Base-by-base conservation (phyloP, 352 stramenopile species). In the Globisporangium acanthophoron region DNA sequence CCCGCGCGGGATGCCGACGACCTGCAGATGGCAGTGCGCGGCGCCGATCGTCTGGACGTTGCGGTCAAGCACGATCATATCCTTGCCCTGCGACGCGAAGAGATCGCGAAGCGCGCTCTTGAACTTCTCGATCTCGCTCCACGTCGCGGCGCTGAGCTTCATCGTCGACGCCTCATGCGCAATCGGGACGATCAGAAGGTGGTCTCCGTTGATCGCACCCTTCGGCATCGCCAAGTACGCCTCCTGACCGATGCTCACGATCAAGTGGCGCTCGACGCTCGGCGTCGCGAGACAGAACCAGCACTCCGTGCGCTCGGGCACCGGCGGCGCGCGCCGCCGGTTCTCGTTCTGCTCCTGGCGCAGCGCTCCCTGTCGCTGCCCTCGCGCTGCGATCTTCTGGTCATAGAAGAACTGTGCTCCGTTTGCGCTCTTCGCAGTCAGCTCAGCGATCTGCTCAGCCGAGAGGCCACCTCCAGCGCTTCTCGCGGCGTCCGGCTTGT, bases 251-350 rank as follows among this genome's bases (percentile, higher is more conserved):
- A 93, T 93, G 54, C 79, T 89, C 39, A 90, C 81, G 54, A 93
- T 90, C 61, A 93, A 70, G 55, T 93, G 84, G 13, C 78, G 83
- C 65, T 91, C 84, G 0, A 93, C 64, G 21, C 72, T 85, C 5
- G 84, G 84, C 15, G 84, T 93, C 9, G 84, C 77, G 20, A 93
- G 66, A 50, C 84, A 93, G 58, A 93, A 93, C 84, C 84, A 93
- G 73, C 84, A 93, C 66, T 93, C 84, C 11, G 65, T 74, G n/a
- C 84, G 84, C 12, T 88, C 69, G 2, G 75, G 70, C 1, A 90
- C 69, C 12, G 50, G 60, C 21, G 65, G 62, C 9, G 47, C 27
- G 9, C 48, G n/a, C 11, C 49, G 40, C 0, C 64, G 58, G 54
- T 74, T 64, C 9, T 67, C 66, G 24, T 62, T 66, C 15, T 54